Evolutionary conservation across 139 green algal species (phyloP).

Genomic region (Chlorella sp.): DNA sequence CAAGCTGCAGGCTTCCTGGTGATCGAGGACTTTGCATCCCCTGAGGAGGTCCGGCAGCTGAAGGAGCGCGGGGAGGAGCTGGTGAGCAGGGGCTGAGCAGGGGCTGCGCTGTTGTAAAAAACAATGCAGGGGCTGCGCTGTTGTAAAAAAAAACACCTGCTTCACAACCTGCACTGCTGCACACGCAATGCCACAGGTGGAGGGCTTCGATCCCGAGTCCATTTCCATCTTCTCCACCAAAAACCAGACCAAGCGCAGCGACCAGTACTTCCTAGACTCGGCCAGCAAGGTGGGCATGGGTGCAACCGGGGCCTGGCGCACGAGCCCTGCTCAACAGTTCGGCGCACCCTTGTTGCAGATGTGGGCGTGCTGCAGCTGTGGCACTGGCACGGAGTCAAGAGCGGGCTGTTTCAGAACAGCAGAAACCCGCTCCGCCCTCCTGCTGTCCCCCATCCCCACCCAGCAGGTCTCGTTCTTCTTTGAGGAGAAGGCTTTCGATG

Average conservation of each 20-base stretch:
- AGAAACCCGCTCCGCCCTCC: too few species aligned
- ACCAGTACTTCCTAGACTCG: conserved; percentile 84
- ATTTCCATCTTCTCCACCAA: conserved; percentile 66
- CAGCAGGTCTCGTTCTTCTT: conserved; percentile 75
- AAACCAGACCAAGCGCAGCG: conserved; percentile 62
- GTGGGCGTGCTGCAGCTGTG: too few species aligned
- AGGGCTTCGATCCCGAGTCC: conserved; percentile 48
- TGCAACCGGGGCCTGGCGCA: too few species aligned
- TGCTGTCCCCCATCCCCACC: too few species aligned
- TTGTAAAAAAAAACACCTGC: too few species aligned
- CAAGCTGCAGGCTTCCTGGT: conserved; percentile 65
- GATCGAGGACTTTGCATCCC: conserved; percentile 62
- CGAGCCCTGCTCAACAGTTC: too few species aligned
- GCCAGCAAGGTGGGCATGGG: conserved; percentile 45
- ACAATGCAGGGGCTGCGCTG: too few species aligned
- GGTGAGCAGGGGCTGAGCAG: conserved; percentile 27
- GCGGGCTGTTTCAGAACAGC: too few species aligned
- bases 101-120: neutral
- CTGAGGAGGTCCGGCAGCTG: conserved; percentile 55
- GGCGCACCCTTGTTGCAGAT: too few species aligned
- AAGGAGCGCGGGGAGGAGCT: conserved; percentile 51
- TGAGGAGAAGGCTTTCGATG: conserved; percentile 88
- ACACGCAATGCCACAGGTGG: conserved; percentile 3
- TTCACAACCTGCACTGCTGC: neutral
- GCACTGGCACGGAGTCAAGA: too few species aligned